Percentiles rank a stretch among this genome's conserved stretches.
Evolutionary conservation across 2,329 filamentous ascomycete species (phyloP).

Genomic region (Ceratocystis colombiana): DNA sequence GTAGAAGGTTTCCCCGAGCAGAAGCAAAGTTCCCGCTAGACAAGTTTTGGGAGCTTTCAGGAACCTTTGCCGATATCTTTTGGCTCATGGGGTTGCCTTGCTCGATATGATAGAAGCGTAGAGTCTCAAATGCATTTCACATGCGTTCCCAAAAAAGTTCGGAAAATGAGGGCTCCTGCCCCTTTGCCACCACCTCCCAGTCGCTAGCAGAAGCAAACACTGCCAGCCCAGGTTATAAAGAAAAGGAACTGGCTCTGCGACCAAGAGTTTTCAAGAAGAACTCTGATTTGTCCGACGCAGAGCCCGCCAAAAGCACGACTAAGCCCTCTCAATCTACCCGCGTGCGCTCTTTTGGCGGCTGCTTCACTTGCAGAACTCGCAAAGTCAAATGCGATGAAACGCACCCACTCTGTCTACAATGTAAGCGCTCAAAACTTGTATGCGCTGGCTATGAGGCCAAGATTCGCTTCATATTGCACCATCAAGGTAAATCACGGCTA

Average conservation of each 20-base stretch:
- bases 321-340: background rate
- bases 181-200: too few relatives aligned
- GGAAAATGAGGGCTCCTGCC: too few relatives aligned
- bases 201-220: too few relatives aligned
- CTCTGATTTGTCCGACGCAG: background rate
- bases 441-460: conserved; percentile 23
- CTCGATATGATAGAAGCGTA: background rate
- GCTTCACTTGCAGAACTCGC: conserved; percentile 23
- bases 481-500: background rate
- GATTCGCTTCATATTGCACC: conserved; percentile 22
- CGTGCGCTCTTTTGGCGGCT: conserved; percentile 21
- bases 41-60: background rate
- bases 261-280: background rate
- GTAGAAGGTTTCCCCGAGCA: background rate
- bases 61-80: background rate
- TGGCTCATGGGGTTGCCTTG: background rate
- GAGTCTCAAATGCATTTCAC: background rate
- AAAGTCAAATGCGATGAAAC: conserved; percentile 24
- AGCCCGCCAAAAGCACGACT: background rate
- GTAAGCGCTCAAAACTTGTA: conserved; percentile 12
- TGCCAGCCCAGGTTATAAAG: too few relatives aligned
- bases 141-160: too few relatives aligned
- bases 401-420: conserved; percentile 20
- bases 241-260: background rate
- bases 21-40: background rate